These are phyloP conservation scores for Chimonanthus salicifolius DNA, from an alignment of 164 flowering plant species.

Conservation along the genomic window DNA sequence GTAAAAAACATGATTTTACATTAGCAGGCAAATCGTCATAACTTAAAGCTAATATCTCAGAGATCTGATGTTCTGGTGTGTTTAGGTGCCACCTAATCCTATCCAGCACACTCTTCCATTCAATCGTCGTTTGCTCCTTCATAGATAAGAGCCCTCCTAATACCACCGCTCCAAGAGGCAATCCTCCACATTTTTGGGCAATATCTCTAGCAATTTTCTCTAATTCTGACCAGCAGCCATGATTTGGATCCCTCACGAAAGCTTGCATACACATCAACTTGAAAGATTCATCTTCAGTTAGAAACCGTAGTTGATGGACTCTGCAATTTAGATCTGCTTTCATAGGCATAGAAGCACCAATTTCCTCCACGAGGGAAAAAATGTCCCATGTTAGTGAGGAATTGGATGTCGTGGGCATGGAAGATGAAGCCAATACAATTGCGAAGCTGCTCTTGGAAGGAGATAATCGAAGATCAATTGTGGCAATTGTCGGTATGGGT, in stretches of 20 bases:
- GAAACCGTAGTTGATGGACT: slow-evolving; percentile 2
- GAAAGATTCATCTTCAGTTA: slow-evolving; percentile 23
- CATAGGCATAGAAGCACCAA: slow-evolving; percentile 3
- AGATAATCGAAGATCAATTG: not conserved
- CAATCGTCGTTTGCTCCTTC: not conserved
- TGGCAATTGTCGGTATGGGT: slow-evolving; percentile 12
- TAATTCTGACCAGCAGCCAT: not conserved
- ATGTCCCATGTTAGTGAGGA: slow-evolving; percentile 7
- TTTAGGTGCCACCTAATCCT: not conserved
- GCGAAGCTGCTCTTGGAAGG: slow-evolving; percentile 7
- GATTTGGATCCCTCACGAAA: not conserved
- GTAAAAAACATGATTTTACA: slow-evolving; percentile 15
- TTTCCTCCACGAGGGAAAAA: slow-evolving; percentile 24
- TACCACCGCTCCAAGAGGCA: slow-evolving; percentile 11
- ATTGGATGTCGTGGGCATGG: slow-evolving; percentile 5
- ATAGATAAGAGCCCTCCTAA: slow-evolving; percentile 8
- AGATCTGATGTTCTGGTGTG: not conserved
- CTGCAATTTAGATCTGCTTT: not conserved
- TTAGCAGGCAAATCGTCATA: slow-evolving; percentile 14
- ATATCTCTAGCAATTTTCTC: not conserved
- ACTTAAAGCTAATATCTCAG: slow-evolving; percentile 12
- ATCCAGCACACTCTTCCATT: not conserved
- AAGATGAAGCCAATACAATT: slow-evolving; percentile 26
- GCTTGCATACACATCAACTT: slow-evolving; percentile 22
- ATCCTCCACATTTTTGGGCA: not conserved